Conservation (phyloP, 345 rosid genomes). For the Salix suchowensis region DNA sequence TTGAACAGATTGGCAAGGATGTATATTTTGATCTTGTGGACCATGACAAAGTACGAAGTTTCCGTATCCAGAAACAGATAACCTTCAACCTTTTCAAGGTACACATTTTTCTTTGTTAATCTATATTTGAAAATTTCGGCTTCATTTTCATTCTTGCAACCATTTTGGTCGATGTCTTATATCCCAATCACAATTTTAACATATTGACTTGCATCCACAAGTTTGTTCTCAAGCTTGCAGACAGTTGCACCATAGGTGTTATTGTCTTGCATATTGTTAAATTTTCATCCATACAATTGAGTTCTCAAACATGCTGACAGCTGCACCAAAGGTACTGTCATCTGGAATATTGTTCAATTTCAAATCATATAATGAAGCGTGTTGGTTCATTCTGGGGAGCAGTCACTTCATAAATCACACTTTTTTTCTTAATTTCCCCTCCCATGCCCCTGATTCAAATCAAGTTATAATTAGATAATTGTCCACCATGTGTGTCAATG, state of each 20-base stretch:
- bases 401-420: background rate
- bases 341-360: background rate
- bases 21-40: constrained; percentile 32
- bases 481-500: background rate
- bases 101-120: background rate
- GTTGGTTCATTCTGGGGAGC: background rate
- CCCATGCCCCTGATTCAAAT: background rate
- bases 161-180: background rate
- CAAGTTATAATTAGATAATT: background rate
- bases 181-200: background rate
- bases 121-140: background rate
- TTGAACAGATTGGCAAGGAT: constrained; percentile 57
- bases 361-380: background rate
- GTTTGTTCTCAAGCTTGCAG: background rate
- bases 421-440: background rate
- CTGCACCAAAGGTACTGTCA: background rate
- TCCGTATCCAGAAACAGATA: constrained; percentile 82
- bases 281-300: background rate
- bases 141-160: background rate
- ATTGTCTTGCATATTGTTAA: background rate
- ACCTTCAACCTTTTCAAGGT: constrained; percentile 85
- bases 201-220: background rate
- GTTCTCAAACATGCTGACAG: background rate
- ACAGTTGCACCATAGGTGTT: background rate
- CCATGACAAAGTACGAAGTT: constrained; percentile 87